phyloP scores from a whole-genome alignment of 2,329 filamentous ascomycete genomes.

The Epichloe hybrida region DNA sequence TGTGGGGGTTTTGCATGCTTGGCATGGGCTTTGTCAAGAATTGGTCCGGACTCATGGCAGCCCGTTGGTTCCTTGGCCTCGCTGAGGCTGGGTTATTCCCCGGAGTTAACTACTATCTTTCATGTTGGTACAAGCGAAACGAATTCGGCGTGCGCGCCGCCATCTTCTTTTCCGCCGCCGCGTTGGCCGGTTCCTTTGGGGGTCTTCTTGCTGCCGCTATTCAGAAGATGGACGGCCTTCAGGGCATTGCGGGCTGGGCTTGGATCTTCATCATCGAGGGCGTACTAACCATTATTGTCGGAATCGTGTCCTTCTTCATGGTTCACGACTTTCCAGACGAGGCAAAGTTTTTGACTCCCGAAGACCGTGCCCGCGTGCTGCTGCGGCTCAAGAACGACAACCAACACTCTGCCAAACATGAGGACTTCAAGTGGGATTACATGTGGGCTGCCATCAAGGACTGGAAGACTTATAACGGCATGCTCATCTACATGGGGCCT shows the following conservation, averaged over 20 bases:
- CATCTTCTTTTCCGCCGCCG: conserved; percentile 74
- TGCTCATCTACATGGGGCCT: conserved; percentile 66
- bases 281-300: conserved; percentile 54
- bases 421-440: conserved; percentile 60
- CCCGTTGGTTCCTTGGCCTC: conserved; percentile 58
- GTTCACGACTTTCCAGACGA: conserved; percentile 73
- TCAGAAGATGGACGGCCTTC: conserved; percentile 52
- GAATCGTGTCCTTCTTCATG: conserved; percentile 56
- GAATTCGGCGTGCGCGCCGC: conserved; percentile 73
- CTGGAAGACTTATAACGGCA: conserved; percentile 71
- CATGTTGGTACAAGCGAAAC: conserved; percentile 68
- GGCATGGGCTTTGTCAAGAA: conserved; percentile 54
- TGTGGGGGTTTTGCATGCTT: conserved; percentile 57
- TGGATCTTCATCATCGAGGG: conserved; percentile 63
- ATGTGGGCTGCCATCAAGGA: conserved; percentile 61
- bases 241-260: conserved; percentile 41
- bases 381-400: conserved; percentile 56
- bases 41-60: conserved; percentile 51
- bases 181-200: conserved; percentile 65
- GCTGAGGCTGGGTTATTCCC: conserved; percentile 66
- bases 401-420: conserved; percentile 61
- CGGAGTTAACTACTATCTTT: conserved; percentile 67
- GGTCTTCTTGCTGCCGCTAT: conserved; percentile 62
- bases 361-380: conserved; percentile 60
- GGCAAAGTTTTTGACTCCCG: conserved; percentile 55